These are phyloP conservation scores for Tolypocladium tropicale DNA, from an alignment of 2,329 filamentous ascomycete genomes.

Conservation along the genomic window DNA sequence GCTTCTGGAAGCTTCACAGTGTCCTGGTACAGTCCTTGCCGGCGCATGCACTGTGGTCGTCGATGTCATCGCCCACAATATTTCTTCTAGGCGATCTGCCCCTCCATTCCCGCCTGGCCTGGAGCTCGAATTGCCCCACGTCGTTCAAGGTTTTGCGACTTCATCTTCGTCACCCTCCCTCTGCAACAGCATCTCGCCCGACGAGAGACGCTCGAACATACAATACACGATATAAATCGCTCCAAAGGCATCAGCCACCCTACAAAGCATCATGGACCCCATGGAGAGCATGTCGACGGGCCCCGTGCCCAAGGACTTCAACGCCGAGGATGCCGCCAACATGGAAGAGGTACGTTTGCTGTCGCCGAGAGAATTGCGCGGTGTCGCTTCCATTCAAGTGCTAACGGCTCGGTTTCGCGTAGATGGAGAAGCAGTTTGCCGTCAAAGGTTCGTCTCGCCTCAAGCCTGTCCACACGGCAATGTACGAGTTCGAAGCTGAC, in stretches of 20 bases:
- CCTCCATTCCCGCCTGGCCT: neutral
- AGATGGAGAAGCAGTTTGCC: constrained; percentile 99
- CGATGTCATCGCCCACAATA: neutral
- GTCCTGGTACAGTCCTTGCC: neutral
- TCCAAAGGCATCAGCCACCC: neutral
- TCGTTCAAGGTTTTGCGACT: neutral
- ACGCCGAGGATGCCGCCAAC: constrained; percentile 46
- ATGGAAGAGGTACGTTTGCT: constrained; percentile 41
- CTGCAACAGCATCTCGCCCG: neutral
- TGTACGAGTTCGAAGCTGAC: neutral
- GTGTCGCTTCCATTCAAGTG: neutral
- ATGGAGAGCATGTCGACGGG: constrained; percentile 26
- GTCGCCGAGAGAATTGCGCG: neutral
- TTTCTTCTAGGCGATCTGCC: neutral
- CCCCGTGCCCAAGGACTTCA: constrained; percentile 43
- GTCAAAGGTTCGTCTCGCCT: constrained; percentile 61
- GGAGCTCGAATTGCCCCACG: neutral
- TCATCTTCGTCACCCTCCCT: neutral
- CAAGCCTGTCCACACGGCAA: neutral
- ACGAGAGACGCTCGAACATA: neutral
- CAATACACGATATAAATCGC: neutral
- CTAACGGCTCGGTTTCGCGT: constrained; percentile 1
- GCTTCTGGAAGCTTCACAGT: neutral
- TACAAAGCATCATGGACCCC: constrained; percentile 23
- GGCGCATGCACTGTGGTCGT: neutral